phyloP scores from a whole-genome alignment of 2,329 filamentous ascomycete species.

The Calonectria hongkongensis region DNA sequence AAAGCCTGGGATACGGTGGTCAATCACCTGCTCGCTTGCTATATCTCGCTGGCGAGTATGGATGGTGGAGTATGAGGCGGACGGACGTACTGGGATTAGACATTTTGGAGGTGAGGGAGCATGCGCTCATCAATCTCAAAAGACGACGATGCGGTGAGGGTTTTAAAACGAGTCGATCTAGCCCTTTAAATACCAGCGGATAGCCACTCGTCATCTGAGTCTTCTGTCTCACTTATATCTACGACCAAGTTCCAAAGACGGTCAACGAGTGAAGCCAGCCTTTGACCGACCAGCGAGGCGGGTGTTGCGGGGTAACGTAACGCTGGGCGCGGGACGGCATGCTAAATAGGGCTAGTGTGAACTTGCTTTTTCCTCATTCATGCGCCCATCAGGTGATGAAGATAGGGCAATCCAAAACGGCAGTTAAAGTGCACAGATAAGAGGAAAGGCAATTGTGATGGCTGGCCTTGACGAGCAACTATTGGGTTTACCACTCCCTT shows the following conservation, averaged over 20 bases:
- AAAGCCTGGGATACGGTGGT: conserved; percentile 27
- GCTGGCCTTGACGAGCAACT: not conserved
- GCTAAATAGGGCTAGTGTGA: conserved; percentile 17
- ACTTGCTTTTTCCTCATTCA: not conserved
- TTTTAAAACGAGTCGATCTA: not conserved
- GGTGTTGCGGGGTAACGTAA: conserved; percentile 15
- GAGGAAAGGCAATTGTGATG: not conserved
- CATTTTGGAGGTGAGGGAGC: not conserved
- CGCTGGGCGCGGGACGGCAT: conserved; percentile 17
- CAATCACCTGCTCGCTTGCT: not conserved
- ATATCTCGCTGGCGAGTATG: not conserved
- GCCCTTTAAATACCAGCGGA: not conserved
- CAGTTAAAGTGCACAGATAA: not conserved
- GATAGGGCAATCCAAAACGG: not conserved
- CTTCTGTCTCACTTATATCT: conserved; percentile 3
- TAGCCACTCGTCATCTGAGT: not conserved
- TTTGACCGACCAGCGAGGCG: not conserved
- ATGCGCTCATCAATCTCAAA: not conserved
- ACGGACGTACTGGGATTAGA: not conserved
- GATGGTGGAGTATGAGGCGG: no score
- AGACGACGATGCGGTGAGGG: not conserved
- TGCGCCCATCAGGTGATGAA: conserved; percentile 7
- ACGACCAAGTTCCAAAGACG: not conserved
- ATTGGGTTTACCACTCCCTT: not conserved
- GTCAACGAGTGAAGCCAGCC: conserved; percentile 8